Percentiles rank a stretch among this genome's conserved stretches.
Evolutionary conservation across 257 asterid genomes (phyloP).

Genomic region (Solanum lignicaule): DNA sequence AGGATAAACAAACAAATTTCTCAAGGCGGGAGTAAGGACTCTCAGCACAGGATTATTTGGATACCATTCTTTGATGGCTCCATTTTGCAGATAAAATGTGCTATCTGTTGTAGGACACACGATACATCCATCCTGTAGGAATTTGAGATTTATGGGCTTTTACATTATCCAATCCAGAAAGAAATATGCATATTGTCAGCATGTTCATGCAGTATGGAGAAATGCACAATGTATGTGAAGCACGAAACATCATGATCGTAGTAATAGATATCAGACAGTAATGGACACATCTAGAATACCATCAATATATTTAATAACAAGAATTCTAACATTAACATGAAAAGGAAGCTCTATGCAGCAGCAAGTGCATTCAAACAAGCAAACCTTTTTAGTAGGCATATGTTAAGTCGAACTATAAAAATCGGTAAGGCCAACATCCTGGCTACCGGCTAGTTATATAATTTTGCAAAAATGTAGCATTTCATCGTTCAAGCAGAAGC

Average conservation of each 20-base stretch:
- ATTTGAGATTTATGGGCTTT: background rate
- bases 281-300: background rate
- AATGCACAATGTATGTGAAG: background rate
- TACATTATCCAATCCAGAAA: background rate
- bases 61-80: conserved; percentile 90
- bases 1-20: conserved; percentile 51
- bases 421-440: background rate
- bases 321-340: background rate
- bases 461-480: background rate
- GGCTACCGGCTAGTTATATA: background rate
- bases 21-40: conserved; percentile 77
- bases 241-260: background rate
- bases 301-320: background rate
- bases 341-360: background rate
- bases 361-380: background rate
- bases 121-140: conserved; percentile 80
- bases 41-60: conserved; percentile 87
- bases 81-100: conserved; percentile 70
- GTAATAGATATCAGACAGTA: background rate
- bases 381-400: background rate
- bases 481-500: background rate
- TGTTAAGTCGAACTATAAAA: background rate
- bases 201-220: background rate
- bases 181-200: background rate
- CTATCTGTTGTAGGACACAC: conserved; percentile 93